Evolutionary conservation across 495 filamentous ascomycete genomes (phyloP).

Genomic region (Penicillium nucicola): DNA sequence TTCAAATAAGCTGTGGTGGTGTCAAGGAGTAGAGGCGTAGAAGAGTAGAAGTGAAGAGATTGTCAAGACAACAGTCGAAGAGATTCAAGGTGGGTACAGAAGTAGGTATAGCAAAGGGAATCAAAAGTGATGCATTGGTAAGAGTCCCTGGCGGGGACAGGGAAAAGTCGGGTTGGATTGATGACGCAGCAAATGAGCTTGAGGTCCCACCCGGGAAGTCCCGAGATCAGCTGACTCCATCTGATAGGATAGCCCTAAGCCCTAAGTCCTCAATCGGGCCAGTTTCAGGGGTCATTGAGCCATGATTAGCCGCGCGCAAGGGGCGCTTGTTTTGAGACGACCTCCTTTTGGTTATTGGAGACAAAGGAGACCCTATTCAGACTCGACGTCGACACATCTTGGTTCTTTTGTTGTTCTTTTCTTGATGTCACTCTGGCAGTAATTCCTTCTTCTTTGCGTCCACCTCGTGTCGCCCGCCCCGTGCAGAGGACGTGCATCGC

Average conservation of each 20-base stretch:
- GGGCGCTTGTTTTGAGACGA: conserved; percentile 36
- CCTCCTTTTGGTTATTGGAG: conserved; percentile 35
- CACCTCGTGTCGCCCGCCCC: conserved; percentile 6
- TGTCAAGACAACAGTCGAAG: background rate
- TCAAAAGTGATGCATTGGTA: conserved; percentile 17
- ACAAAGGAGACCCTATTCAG: conserved; percentile 28
- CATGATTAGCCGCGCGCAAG: conserved; percentile 41
- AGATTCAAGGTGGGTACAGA: conserved; percentile 4
- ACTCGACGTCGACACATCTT: conserved; percentile 14
- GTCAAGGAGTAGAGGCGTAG: no score
- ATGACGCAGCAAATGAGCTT: conserved; percentile 8
- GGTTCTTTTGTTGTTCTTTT: conserved; percentile 17
- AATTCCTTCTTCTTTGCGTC: conserved; percentile 18
- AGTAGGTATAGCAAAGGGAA: conserved; percentile 7
- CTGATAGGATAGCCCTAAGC: conserved; percentile 9
- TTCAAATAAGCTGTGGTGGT: conserved; percentile 1
- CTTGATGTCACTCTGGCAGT: conserved; percentile 34
- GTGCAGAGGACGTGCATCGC: conserved; percentile 21
- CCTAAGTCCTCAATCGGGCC: conserved; percentile 7
- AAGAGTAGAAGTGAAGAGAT: background rate
- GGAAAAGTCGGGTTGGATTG: conserved; percentile 12
- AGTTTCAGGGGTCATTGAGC: conserved; percentile 19
- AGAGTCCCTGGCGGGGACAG: background rate
- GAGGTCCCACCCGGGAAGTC: no score
- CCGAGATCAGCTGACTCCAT: no score